These are phyloP conservation scores for Lentinula novae-zelandiae DNA, from an alignment of 1,284 basidiomycete genomes.

Conservation along the genomic window DNA sequence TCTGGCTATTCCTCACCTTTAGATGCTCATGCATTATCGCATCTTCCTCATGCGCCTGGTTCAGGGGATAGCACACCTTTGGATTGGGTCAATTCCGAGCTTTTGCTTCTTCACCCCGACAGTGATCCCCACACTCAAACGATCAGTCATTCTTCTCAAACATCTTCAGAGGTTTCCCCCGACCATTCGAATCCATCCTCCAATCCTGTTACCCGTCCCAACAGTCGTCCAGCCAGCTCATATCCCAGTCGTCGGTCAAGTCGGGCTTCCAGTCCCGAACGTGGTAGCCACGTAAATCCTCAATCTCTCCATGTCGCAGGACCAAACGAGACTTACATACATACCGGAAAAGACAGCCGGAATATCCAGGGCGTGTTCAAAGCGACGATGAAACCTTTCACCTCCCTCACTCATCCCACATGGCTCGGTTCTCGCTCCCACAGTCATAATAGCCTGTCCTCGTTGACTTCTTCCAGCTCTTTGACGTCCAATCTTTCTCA, in stretches of 20 bases:
- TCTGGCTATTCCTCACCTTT: constrained; percentile 34
- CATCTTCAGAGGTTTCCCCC: constrained; percentile 21
- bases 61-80: constrained; percentile 46
- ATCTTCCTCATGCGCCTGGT: constrained; percentile 44
- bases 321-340: constrained; percentile 45
- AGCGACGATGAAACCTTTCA: constrained; percentile 62
- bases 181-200: constrained; percentile 25
- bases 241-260: constrained; percentile 41
- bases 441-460: constrained; percentile 5
- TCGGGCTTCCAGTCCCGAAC: constrained; percentile 49
- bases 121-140: constrained; percentile 18
- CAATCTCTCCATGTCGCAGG: constrained; percentile 17
- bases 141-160: background rate
- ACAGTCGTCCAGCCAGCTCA: constrained; percentile 32
- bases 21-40: constrained; percentile 32
- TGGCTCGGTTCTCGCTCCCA: constrained; percentile 32
- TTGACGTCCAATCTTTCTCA: background rate
- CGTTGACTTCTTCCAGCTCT: background rate
- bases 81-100: constrained; percentile 80
- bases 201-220: constrained; percentile 24
- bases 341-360: constrained; percentile 45
- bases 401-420: constrained; percentile 31
- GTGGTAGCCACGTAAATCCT: constrained; percentile 16
- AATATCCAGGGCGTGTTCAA: constrained; percentile 52
- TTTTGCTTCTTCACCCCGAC: constrained; percentile 58